Conservation (phyloP, 495 filamentous ascomycete species). For the Xylaria curta region DNA sequence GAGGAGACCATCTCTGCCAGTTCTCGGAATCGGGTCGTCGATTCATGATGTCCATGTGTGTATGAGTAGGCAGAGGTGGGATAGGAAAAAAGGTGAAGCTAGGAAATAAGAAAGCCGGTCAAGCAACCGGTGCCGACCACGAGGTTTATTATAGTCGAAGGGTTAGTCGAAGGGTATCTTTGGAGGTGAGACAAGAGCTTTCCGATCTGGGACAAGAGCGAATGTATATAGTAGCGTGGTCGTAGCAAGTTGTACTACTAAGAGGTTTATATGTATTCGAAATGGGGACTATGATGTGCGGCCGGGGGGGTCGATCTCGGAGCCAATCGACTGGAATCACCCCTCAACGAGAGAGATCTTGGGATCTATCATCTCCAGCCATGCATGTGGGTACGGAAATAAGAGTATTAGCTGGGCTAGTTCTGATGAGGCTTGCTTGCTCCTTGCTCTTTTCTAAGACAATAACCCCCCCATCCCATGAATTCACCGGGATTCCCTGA, state of each 20-base stretch:
- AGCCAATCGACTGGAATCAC: slow-evolving; percentile 32
- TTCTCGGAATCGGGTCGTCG: slow-evolving; percentile 30
- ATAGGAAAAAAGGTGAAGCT: slow-evolving; percentile 22
- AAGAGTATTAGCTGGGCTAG: slow-evolving; percentile 26
- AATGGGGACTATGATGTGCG: slow-evolving; percentile 27
- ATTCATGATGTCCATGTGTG: slow-evolving; percentile 6
- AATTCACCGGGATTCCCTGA: slow-evolving; percentile 12
- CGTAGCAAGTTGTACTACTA: no score
- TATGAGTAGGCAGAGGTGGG: no score
- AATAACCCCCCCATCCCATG: no score
- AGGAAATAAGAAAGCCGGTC: not conserved
- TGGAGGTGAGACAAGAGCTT: slow-evolving; percentile 21
- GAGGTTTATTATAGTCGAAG: slow-evolving; percentile 27
- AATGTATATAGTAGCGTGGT: slow-evolving; percentile 21
- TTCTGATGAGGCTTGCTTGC: slow-evolving; percentile 27
- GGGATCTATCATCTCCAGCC: slow-evolving; percentile 24
- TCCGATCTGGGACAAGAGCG: slow-evolving; percentile 28
- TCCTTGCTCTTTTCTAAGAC: slow-evolving; percentile 23
- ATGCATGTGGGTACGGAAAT: slow-evolving; percentile 34
- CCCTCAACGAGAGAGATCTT: slow-evolving; percentile 30
- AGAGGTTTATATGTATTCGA: slow-evolving; percentile 6
- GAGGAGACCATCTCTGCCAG: slow-evolving; percentile 54
- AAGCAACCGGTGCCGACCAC: slow-evolving; percentile 20
- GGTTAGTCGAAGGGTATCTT: slow-evolving; percentile 13
- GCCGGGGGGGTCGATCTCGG: slow-evolving; percentile 28